These are phyloP conservation scores for Auricularia sp. DNA, from an alignment of 768 basidiomycete genomes.

Conservation along the genomic window DNA sequence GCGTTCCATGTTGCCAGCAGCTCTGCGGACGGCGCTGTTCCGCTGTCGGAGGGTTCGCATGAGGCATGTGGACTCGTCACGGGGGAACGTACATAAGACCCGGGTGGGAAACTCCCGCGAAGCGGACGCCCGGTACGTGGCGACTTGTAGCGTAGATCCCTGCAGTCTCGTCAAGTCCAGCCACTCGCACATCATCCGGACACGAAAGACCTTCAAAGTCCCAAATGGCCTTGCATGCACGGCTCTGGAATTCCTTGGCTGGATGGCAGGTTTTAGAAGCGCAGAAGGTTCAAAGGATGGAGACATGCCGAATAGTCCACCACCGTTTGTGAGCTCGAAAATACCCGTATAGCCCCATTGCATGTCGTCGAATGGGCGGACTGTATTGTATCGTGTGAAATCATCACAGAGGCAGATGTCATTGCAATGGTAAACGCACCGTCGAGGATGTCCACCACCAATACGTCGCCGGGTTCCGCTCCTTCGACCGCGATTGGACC, in stretches of 20 bases:
- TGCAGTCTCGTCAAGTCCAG: conserved; percentile 14
- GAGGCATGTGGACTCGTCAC: not conserved
- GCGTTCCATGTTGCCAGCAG: conserved; percentile 66
- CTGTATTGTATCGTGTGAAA: conserved; percentile 23
- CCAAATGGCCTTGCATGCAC: conserved; percentile 73
- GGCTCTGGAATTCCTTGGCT: conserved; percentile 61
- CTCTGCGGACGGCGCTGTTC: conserved; percentile 66
- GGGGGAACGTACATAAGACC: conserved; percentile 39
- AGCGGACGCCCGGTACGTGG: conserved; percentile 71
- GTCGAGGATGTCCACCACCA: conserved; percentile 74
- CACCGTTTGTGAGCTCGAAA: conserved; percentile 64
- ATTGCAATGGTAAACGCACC: conserved; percentile 27
- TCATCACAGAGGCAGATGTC: not conserved
- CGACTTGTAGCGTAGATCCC: conserved; percentile 65
- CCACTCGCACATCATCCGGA: conserved; percentile 4
- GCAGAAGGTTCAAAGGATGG: not conserved
- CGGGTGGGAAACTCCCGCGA: conserved; percentile 69
- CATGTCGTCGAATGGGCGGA: conserved; percentile 61
- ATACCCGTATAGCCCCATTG: conserved; percentile 82
- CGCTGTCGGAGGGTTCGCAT: conserved; percentile 18
- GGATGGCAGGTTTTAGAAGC: not conserved
- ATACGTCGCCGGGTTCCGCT: conserved; percentile 68
- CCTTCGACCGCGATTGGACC: conserved; percentile 69
- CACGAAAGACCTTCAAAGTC: conserved; percentile 47
- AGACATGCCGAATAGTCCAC: conserved; percentile 52